Evolutionary conservation across 495 filamentous ascomycete genomes (phyloP).

Genomic region (Glarea lozoyensis): DNA sequence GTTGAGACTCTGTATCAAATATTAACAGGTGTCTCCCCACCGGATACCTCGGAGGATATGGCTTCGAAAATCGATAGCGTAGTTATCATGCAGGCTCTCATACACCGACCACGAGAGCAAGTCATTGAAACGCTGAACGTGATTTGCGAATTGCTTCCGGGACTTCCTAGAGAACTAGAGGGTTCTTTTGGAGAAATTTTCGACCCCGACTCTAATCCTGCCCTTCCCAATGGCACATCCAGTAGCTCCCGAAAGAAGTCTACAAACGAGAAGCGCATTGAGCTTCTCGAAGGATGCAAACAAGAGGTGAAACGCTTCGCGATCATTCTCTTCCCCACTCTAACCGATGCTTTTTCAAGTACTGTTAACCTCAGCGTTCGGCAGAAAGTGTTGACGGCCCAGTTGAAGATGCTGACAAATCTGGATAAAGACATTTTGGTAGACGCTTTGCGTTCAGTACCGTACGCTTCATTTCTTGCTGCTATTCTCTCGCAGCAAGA

Average conservation of each 20-base stretch:
- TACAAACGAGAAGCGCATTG: slow-evolving; percentile 66
- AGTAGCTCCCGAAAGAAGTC: slow-evolving; percentile 41
- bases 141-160: slow-evolving; percentile 89
- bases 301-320: slow-evolving; percentile 84
- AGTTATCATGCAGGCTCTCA: slow-evolving; percentile 96
- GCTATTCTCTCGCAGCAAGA: slow-evolving; percentile 96
- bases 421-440: slow-evolving; percentile 73
- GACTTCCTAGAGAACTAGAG: slow-evolving; percentile 41
- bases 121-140: slow-evolving; percentile 96
- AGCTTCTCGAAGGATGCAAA: slow-evolving; percentile 71
- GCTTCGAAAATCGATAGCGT: slow-evolving; percentile 93
- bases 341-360: slow-evolving; percentile 96
- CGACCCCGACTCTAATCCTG: slow-evolving; percentile 24
- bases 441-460: slow-evolving; percentile 80
- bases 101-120: slow-evolving; percentile 93
- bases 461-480: slow-evolving; percentile 95
- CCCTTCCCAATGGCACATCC: slow-evolving; percentile 13
- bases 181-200: slow-evolving; percentile 43
- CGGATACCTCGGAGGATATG: slow-evolving; percentile 66
- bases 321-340: slow-evolving; percentile 87
- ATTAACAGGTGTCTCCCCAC: slow-evolving; percentile 89
- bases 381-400: slow-evolving; percentile 91
- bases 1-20: slow-evolving; percentile 98
- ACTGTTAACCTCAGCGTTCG: slow-evolving; percentile 96
- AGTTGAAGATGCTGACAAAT: slow-evolving; percentile 98